Evolutionary conservation across 768 basidiomycete genomes (phyloP).

Genomic region (Naganishia friedmannii): DNA sequence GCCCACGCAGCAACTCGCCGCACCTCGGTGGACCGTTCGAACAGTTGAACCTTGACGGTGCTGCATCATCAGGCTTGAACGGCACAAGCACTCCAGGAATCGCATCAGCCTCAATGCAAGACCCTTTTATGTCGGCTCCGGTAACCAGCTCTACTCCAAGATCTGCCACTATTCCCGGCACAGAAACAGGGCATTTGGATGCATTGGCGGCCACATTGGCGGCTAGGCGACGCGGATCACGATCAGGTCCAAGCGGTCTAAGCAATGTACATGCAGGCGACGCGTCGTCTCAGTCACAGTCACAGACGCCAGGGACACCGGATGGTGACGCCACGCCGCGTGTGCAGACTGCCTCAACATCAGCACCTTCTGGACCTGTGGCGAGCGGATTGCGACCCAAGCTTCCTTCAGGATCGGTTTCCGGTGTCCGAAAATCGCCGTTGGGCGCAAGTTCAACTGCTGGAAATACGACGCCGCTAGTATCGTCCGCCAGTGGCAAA

Average conservation of each 20-base stretch:
- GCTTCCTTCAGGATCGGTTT: conserved; percentile 25
- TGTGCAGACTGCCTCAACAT: neutral
- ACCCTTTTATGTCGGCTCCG: conserved; percentile 25
- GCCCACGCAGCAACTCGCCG: conserved; percentile 37
- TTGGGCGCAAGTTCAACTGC: neutral
- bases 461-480: neutral
- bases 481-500: neutral
- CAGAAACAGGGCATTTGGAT: neutral
- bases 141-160: neutral
- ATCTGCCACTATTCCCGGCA: neutral
- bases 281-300: neutral
- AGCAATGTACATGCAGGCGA: neutral
- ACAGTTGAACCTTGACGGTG: conserved; percentile 44
- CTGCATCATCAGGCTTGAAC: conserved; percentile 17
- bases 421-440: conserved; percentile 31
- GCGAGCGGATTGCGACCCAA: conserved; percentile 35
- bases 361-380: conserved; percentile 17
- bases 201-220: conserved; percentile 26
- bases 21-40: conserved; percentile 51
- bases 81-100: conserved; percentile 15
- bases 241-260: conserved; percentile 24
- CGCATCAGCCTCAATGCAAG: conserved; percentile 6
- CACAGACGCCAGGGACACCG: neutral
- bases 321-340: conserved; percentile 1
- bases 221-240: conserved; percentile 11